Conservation (phyloP, 1,139 yeast genomes). For the Yueomyces sp. region DNA sequence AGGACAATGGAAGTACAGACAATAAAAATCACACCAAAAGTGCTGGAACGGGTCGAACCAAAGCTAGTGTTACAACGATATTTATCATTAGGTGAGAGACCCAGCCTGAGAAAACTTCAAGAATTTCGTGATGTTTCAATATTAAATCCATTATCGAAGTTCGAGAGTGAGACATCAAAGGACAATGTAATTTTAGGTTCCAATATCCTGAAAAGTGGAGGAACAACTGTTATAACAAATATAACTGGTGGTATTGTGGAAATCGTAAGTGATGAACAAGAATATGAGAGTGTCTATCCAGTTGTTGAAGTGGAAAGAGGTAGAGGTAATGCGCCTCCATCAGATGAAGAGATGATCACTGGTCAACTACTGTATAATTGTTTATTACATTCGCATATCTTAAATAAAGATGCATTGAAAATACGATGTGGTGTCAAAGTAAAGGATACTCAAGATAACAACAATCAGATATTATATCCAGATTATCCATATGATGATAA, state of each 20-base stretch:
- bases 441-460: slow-evolving; percentile 34
- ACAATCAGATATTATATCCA: slow-evolving; percentile 30
- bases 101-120: slow-evolving; percentile 54
- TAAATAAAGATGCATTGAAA: slow-evolving; percentile 34
- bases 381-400: slow-evolving; percentile 40
- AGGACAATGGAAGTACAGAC: too few relatives aligned
- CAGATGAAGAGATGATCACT: slow-evolving; percentile 73
- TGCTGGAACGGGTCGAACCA: slow-evolving; percentile 76
- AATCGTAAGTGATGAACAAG: slow-evolving; percentile 24
- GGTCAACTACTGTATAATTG: slow-evolving; percentile 58
- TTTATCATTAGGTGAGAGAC: slow-evolving; percentile 57
- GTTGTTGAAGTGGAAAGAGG: slow-evolving; percentile 77
- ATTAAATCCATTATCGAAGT: slow-evolving; percentile 30
- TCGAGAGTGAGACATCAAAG: slow-evolving; percentile 12
- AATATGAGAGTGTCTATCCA: slow-evolving; percentile 43
- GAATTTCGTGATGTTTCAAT: slow-evolving; percentile 55
- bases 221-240: slow-evolving; percentile 62
- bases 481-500: slow-evolving; percentile 12
- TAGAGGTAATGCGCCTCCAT: slow-evolving; percentile 65
- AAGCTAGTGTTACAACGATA: slow-evolving; percentile 74
- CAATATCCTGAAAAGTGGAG: slow-evolving; percentile 40
- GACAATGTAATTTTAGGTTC: slow-evolving; percentile 2
- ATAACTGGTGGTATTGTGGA: slow-evolving; percentile 56
- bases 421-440: slow-evolving; percentile 20
- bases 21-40: slow-evolving; percentile 51